Percentiles rank a stretch among this genome's conserved stretches.
These are phyloP conservation scores for Claviceps pusilla DNA, from an alignment of 2,329 filamentous ascomycete genomes.

Conservation along the genomic window DNA sequence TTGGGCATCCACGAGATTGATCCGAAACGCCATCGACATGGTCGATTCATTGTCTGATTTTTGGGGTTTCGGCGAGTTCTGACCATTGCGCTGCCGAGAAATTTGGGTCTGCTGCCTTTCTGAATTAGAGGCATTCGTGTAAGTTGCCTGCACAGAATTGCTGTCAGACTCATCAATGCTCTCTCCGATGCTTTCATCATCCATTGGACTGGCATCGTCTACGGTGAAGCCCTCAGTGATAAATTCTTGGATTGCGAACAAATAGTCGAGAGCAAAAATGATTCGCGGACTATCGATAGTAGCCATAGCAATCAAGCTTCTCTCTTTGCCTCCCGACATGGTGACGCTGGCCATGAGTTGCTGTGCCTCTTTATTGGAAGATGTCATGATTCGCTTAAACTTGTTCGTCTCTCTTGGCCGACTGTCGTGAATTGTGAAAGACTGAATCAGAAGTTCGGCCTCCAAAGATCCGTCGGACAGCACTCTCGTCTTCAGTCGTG, in stretches of 20 bases:
- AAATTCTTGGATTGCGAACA: slow-evolving; percentile 80
- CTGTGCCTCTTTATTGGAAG: slow-evolving; percentile 86
- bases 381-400: slow-evolving; percentile 94
- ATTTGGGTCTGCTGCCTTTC: slow-evolving; percentile 14
- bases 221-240: slow-evolving; percentile 51
- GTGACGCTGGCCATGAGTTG: slow-evolving; percentile 97
- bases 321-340: slow-evolving; percentile 71
- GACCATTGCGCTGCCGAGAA: slow-evolving; percentile 13
- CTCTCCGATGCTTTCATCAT: slow-evolving; percentile 39
- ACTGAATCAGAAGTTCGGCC: slow-evolving; percentile 81
- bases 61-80: not conserved
- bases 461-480: slow-evolving; percentile 83
- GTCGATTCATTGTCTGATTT: slow-evolving; percentile 14
- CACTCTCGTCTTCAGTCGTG: slow-evolving; percentile 81
- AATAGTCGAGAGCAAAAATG: slow-evolving; percentile 89
- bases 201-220: slow-evolving; percentile 40
- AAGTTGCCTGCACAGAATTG: slow-evolving; percentile 39
- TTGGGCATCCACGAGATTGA: slow-evolving; percentile 92
- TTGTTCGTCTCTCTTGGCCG: slow-evolving; percentile 83
- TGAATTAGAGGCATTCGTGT: slow-evolving; percentile 21
- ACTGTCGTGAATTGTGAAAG: slow-evolving; percentile 88
- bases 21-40: slow-evolving; percentile 71
- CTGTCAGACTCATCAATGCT: slow-evolving; percentile 43
- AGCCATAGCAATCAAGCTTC: slow-evolving; percentile 74
- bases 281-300: slow-evolving; percentile 89